Evolutionary conservation across 768 basidiomycete species (phyloP), one percentile per base, ranked within the genome.

Genomic region (Lactarius akahatsu): DNA sequence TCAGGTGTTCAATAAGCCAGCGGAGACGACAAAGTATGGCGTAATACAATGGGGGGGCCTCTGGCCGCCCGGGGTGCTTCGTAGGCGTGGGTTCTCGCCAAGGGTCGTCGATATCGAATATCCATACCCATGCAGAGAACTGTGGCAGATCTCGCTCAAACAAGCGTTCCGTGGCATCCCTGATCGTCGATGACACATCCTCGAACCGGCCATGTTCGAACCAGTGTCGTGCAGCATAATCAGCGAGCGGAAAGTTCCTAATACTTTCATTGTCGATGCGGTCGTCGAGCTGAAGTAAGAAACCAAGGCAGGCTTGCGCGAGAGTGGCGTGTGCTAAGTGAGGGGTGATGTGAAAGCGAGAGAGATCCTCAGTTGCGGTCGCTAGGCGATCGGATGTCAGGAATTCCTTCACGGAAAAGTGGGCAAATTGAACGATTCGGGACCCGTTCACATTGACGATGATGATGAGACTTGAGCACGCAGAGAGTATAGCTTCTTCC

Each of bases 141-240:
- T 62, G 61, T n/a, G 36, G 54, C 10, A 1, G 32, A 7, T 56
- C 28, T n/a, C 55, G 55, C 10, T 56, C 55, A 11, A 56, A 56
- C 15, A 56, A 5, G 1, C 52, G 26, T 28, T 55, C 20, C 28
- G 32, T 30, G 13, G 50, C 54, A 6, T 23, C 61, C 13, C 30
- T 28, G 28, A 62, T 41, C 20, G 40, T 20, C 13, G 1, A 9
- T 8, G 36, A 32, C 7, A 56, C 61, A 4, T 43, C 4, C 26
- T 32, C 52, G 5, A 28, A n/a, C 10, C 6, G 40, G 1, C 50
- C 36, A 20, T 62, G 61, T 34, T 18, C 26, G 20, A 56, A 32
- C 61, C 36, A 62, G 11, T 56, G 61, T 38, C 40, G 23, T 10
- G 61, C 52, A 7, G 54, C 61, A 13, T 62, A 62, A n/a, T 55